Evolutionary conservation across 129 eudicot species (phyloP), one percentile per base, ranked within the genome.

Genomic region (Arctium minus): DNA sequence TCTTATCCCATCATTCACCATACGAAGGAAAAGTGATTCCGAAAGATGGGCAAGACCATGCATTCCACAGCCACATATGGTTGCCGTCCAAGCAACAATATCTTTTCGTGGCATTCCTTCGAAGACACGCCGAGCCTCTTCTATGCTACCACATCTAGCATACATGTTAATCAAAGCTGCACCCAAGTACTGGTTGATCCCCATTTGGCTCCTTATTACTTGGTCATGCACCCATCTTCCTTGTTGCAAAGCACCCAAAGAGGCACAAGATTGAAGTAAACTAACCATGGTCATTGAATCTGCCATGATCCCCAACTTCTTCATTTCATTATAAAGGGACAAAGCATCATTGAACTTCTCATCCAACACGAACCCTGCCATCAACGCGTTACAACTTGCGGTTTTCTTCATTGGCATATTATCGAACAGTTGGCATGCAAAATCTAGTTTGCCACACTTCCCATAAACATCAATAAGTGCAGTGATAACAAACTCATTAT

Each of bases 1-100:
- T 62, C 39, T 78, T 27, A 91, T 72, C 30, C 88, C 87, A 9
- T 81, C 50, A 36, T 64, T 35, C 70, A 87, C 29, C 96, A 91
- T 91, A 74, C 85, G 85, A 79, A 87, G 27, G 44, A 91, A 91
- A 50, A 89, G 88, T 73, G 81, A 82, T 13, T 87, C 83, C 2
- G 93, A 89, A 22, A 80, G 81, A 32, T 79, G 71, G 27, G 93
- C 90, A 30, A 89, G 84, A 44, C 93, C 93, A 30, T 79, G 93
- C 86, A 86, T 77, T 37, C 91, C 91, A 81, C 81, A 89, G 3
- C 92, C 93, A 36, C 92, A 89, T 9, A 89, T 92, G 29, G 84
- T 86, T 9, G 92, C 86, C 0, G 93, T 88, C 91, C 91, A 92
- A 13, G 88, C 65, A 13, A 90, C 83, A 2, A 90, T 78, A 65